Conservation (phyloP, 257 asterid species). For the Solanum sejunctum region DNA sequence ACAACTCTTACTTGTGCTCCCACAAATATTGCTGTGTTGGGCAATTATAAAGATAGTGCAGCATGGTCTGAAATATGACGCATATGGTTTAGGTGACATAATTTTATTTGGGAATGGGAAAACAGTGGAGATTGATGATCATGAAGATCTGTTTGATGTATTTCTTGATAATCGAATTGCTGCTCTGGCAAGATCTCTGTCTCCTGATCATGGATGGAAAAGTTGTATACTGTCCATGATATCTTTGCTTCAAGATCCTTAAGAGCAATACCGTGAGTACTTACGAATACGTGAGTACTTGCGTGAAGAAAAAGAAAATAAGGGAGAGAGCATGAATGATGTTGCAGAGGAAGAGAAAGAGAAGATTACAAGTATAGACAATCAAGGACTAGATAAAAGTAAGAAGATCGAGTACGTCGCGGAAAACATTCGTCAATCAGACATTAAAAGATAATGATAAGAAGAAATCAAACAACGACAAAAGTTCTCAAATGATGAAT, state of each 20-base stretch:
- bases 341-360: not conserved
- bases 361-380: not conserved
- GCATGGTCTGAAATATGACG: not conserved
- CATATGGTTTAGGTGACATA: not conserved
- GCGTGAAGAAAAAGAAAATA: not conserved
- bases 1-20: not conserved
- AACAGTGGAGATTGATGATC: not conserved
- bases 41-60: not conserved
- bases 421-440: constrained; percentile 11
- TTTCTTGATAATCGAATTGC: not conserved
- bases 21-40: not conserved
- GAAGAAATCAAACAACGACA: not conserved
- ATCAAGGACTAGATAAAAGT: not conserved
- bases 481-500: not conserved
- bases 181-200: not conserved
- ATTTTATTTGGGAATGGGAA: not conserved
- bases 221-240: constrained; percentile 12
- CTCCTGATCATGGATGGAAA: constrained; percentile 24
- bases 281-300: not conserved
- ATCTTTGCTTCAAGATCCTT: constrained; percentile 25
- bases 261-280: constrained; percentile 9
- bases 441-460: constrained; percentile 4
- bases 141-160: not conserved
- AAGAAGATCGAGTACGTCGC: not conserved
- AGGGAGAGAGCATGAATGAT: not conserved